These are phyloP conservation scores for Solanum neorickii DNA, from an alignment of 257 asterid species.

Conservation along the genomic window DNA sequence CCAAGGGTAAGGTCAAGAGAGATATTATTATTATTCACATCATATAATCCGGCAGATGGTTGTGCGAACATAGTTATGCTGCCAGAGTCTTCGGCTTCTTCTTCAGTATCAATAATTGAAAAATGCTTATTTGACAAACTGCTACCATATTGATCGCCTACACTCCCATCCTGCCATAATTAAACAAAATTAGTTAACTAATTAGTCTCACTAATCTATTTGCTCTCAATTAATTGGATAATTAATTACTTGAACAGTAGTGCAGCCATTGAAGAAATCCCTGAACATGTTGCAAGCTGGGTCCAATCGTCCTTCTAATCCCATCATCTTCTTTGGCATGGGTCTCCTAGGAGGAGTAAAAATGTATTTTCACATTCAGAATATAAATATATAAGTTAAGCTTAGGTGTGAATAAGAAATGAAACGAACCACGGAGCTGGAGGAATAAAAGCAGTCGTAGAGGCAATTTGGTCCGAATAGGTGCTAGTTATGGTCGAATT, in stretches of 20 bases:
- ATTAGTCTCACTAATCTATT: neutral
- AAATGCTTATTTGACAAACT: neutral
- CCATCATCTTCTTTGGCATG: neutral
- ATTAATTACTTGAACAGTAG: neutral
- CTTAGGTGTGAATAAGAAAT: neutral
- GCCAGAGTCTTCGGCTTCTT: neutral
- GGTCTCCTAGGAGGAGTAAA: neutral
- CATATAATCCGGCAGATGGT: slow-evolving; percentile 1
- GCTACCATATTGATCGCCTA: neutral
- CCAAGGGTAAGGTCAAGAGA: slow-evolving; percentile 63
- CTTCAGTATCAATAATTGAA: neutral
- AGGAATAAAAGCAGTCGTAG: neutral
- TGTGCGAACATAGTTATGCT: neutral
- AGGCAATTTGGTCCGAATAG: neutral
- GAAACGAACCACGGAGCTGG: neutral
- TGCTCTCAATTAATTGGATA: neutral
- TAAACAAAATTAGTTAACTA: neutral
- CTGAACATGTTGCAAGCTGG: slow-evolving; percentile 11
- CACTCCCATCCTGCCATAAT: neutral
- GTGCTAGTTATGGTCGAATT: neutral
- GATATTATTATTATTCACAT: slow-evolving; percentile 6
- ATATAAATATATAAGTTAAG: no score
- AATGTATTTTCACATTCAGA: neutral
- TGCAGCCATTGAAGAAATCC: slow-evolving; percentile 15
- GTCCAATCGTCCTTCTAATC: neutral